Evolutionary conservation across 345 rosid species (phyloP).

Genomic region (Dimocarpus longan): DNA sequence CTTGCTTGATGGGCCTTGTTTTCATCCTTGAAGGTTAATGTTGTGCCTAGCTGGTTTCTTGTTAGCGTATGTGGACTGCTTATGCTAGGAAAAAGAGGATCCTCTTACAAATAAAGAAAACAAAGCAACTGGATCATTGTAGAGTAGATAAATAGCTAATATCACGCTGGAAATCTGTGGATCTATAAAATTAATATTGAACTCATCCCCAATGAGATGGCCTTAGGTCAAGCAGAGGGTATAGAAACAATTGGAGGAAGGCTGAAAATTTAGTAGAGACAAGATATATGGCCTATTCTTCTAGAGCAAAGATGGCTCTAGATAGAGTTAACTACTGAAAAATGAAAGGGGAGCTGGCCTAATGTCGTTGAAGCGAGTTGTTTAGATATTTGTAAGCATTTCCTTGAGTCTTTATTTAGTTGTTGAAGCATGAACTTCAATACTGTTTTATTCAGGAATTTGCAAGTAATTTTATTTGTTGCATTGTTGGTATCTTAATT

Average conservation of each 20-base stretch:
- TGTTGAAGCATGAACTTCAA: neutral
- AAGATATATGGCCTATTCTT: neutral
- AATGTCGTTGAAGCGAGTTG: conserved; percentile 8
- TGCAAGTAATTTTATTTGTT: neutral
- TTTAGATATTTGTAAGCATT: neutral
- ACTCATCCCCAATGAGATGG: neutral
- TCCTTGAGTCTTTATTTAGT: neutral
- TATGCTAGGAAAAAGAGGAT: neutral
- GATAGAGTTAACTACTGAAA: neutral
- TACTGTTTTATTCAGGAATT: neutral
- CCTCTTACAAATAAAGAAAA: neutral
- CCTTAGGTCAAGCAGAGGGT: neutral
- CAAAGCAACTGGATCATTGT: neutral
- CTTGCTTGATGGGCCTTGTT: neutral
- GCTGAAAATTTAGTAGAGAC: neutral
- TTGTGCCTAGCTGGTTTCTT: neutral
- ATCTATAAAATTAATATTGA: neutral
- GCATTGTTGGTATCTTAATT: neutral
- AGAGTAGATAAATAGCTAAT: conserved; percentile 1
- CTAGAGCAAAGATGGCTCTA: neutral
- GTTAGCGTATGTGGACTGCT: neutral
- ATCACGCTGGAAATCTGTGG: neutral
- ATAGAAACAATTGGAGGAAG: neutral
- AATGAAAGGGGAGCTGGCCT: neutral
- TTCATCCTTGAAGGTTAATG: neutral